Conservation (phyloP, 1,284 basidiomycete species). For the Peniophora sp. region DNA sequence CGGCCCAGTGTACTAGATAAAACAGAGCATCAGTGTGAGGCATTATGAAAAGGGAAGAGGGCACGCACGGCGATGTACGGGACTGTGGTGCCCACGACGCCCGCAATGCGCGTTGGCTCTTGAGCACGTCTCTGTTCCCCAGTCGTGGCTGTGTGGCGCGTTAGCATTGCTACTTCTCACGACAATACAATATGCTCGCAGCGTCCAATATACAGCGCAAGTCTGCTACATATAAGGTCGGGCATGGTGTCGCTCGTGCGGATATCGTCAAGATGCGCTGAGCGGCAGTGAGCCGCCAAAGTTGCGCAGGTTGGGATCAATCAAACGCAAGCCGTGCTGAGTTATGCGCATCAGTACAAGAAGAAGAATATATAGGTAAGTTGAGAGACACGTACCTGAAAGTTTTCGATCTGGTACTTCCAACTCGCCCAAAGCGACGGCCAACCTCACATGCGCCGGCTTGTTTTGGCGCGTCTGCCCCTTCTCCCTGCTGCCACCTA, state of each 20-base stretch:
- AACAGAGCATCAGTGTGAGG: too few species aligned
- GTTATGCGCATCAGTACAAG: neutral
- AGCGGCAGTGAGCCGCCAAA: slow-evolving; percentile 65
- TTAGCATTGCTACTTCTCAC: too few species aligned
- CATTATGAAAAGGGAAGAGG: neutral
- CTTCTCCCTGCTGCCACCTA: too few species aligned
- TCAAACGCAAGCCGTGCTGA: slow-evolving; percentile 44
- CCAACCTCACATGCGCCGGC: slow-evolving; percentile 74
- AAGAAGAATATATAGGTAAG: neutral
- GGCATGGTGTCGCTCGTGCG: slow-evolving; percentile 48
- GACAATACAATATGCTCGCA: too few species aligned
- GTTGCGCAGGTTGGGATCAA: slow-evolving; percentile 56
- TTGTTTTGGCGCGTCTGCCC: too few species aligned
- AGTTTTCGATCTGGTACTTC: slow-evolving; percentile 58
- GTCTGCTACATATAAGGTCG: slow-evolving; percentile 55
- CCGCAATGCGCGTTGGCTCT: slow-evolving; percentile 54
- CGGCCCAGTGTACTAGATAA: slow-evolving; percentile 34
- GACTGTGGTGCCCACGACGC: slow-evolving; percentile 49
- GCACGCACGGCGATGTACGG: slow-evolving; percentile 22
- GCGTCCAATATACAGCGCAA: slow-evolving; percentile 50
- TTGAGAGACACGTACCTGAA: slow-evolving; percentile 27
- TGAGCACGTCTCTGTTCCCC: slow-evolving; percentile 60
- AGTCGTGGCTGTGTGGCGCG: slow-evolving; percentile 72
- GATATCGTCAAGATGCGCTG: slow-evolving; percentile 54
- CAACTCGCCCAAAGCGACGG: slow-evolving; percentile 67